These are phyloP conservation scores for Panicum hallii DNA, from an alignment of 202 grass and related monocot genomes.

Conservation along the genomic window DNA sequence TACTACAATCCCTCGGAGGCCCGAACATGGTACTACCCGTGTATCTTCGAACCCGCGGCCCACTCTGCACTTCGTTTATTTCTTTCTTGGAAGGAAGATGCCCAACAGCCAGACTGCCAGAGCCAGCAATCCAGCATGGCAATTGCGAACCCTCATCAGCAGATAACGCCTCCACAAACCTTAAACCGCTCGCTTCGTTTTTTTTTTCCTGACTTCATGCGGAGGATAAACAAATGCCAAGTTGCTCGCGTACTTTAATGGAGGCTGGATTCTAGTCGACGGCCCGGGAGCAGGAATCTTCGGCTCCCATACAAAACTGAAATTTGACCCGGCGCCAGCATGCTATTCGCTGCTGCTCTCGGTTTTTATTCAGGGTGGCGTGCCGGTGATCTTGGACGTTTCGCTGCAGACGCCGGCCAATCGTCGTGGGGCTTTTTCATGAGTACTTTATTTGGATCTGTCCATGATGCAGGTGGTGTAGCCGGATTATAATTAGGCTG, in stretches of 20 bases:
- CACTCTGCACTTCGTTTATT: too few species aligned
- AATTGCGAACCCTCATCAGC: too few species aligned
- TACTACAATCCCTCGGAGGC: too few species aligned
- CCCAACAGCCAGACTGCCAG: too few species aligned
- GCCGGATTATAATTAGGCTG: background rate
- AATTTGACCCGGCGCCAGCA: slow-evolving; percentile 27
- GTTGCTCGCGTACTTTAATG: background rate
- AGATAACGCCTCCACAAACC: slow-evolving; percentile 16
- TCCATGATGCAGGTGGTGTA: background rate
- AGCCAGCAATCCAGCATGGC: too few species aligned
- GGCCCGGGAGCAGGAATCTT: slow-evolving; percentile 42
- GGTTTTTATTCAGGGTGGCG: background rate
- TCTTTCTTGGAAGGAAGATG: too few species aligned
- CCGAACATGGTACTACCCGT: too few species aligned
- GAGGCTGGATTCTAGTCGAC: slow-evolving; percentile 37
- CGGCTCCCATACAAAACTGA: background rate
- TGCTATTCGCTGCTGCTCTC: slow-evolving; percentile 34
- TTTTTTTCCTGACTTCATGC: slow-evolving; percentile 14
- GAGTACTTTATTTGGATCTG: background rate
- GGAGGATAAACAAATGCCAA: background rate
- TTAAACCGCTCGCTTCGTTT: slow-evolving; percentile 31
- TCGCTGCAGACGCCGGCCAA: slow-evolving; percentile 24
- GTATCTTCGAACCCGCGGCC: too few species aligned
- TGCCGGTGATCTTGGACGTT: slow-evolving; percentile 17
- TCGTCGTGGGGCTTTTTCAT: background rate